Evolutionary conservation across 2,329 filamentous ascomycete species (phyloP).

Genomic region (Penicillium capsulatum): DNA sequence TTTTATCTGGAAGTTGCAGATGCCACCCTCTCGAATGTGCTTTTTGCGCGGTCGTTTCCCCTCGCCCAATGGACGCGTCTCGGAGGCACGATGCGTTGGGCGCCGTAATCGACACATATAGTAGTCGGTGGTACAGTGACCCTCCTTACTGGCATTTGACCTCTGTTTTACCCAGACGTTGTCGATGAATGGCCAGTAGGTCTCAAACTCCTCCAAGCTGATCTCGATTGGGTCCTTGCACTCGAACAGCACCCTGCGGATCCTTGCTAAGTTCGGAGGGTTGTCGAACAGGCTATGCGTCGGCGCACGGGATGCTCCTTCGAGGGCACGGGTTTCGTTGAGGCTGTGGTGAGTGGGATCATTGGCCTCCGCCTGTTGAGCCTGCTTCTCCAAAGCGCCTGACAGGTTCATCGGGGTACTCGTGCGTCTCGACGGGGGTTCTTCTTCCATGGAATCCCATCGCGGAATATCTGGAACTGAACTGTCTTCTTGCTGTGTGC

Average conservation of each 20-base stretch:
- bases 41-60: conserved; percentile 46
- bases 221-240: conserved; percentile 47
- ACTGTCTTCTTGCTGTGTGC: conserved; percentile 2
- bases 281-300: conserved; percentile 37
- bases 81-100: conserved; percentile 37
- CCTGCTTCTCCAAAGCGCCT: conserved; percentile 19
- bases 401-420: conserved; percentile 18
- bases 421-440: conserved; percentile 3
- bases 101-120: conserved; percentile 47
- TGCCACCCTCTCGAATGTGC: conserved; percentile 43
- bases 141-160: conserved; percentile 40
- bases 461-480: neutral
- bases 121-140: conserved; percentile 44
- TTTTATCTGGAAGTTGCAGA: conserved; percentile 48
- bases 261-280: conserved; percentile 42
- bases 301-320: conserved; percentile 3
- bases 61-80: conserved; percentile 41
- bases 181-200: conserved; percentile 48
- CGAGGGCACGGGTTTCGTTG: neutral
- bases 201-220: conserved; percentile 44
- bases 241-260: conserved; percentile 44
- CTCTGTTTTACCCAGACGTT: conserved; percentile 50
- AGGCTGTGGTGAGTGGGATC: neutral
- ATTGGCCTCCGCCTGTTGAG: conserved; percentile 8
- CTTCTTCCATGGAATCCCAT: conserved; percentile 11